Evolutionary conservation across 768 basidiomycete species (phyloP), one percentile per base, ranked within the genome.

Genomic region (Auricularia heimuer): DNA sequence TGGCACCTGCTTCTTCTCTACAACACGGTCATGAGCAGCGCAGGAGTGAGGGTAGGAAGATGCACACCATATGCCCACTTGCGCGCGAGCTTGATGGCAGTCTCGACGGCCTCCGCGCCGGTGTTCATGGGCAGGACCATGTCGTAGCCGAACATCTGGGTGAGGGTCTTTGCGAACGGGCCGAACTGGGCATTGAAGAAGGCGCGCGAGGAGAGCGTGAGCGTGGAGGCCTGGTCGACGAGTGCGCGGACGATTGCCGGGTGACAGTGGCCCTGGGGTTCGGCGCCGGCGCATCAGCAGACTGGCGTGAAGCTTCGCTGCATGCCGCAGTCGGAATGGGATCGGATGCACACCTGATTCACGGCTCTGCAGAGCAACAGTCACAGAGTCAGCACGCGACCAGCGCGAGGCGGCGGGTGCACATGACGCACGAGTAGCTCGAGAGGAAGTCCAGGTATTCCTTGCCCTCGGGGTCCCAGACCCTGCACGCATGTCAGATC

Each of bases 71-170:
- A 66, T 2, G 90, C 96, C 97, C 97, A 98, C 79, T 98, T 98
- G 69, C 97, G 78, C 0, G 97, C 88, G 18, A 98, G 82, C 81
- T 99, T 99, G 74, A 99, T 76, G n/a, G 88, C 85, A 0, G 95
- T 97, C 79, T 99, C 97, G 64, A 98, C 97, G 7, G 97, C 97
- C 73, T 99, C 97, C 0, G 94, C 94, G 58, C 96, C 96, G 0
- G 96, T 98, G 81, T 99, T 99, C 94, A 98, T 97, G 29, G 96
- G 95, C 8, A 98, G 80, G 1, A 97, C 93, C 87, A 94, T 94
- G 67, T 96, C 95, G 75, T 90, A 98, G 12, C 88, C 88, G 72
- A 96, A 94, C 77, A 90, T 83, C 65, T 84, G 78, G 1, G 89
- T 92, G 66, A 98, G 80, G 74, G 85, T 83, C 77, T 90, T 82